Base-by-base conservation (phyloP, 441 rosid genomes). In the Brassica hybrid region DNA sequence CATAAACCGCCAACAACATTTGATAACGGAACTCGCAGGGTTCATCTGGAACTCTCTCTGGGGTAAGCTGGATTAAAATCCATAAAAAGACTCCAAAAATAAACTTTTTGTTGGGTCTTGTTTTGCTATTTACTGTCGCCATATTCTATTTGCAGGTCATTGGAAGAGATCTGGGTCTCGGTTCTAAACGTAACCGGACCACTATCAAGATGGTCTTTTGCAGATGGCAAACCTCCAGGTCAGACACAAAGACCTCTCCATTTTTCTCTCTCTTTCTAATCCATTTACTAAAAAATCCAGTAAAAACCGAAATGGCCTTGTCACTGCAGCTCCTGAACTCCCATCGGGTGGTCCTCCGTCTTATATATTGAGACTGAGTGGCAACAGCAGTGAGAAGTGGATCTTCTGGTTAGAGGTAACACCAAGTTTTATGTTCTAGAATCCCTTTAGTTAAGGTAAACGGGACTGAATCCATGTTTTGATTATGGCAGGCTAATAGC, bases 331-430 rank as follows among this genome's bases (percentile, higher is more conserved):
- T 62, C 94, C 98, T 32, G 97, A 94, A 83, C 68, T 72, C 2
- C 79, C 78, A 14, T 72, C 72, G 2, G 94, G 90, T 3, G 92
- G 98, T 67, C 98, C 99, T 0, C 96, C 91, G 0, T 93, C 99
- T 0, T 91, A 94, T 78, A 90, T 96, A 19, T 67, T 83, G 68
- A 86, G 98, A 84, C 96, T 96, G 32, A 92, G 91, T 65, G 98
- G 99, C 50, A 54, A 81, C 73, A 88, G 88, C n/a, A n/a, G n/a
- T n/a, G n/a, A n/a, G n/a, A n/a, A n/a, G n/a, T n/a, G n/a, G n/a
- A n/a, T n/a, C n/a, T 96, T 96, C 84, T 94, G 99, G 99, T 76
- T 96, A 67, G 97, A 96, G 88, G 97, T 92, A 84, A 79, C 48
- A 12, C 17, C 7, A 48, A 67, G n/a, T 12, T 17, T 34, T 13